Evolutionary conservation across 2,329 filamentous ascomycete species (phyloP).

Genomic region (Botrytis hyacinthi): DNA sequence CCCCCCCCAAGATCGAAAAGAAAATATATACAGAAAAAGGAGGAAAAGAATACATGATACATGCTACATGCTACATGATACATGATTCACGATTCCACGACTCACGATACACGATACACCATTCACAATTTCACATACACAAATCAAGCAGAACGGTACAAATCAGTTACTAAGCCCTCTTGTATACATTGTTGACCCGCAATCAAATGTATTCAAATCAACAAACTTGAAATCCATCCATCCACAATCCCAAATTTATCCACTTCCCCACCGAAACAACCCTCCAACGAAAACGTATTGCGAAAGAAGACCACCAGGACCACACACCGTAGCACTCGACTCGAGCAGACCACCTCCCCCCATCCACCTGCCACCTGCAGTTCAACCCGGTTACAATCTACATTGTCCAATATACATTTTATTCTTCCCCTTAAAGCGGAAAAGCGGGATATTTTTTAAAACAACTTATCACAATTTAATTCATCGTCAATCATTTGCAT

Average conservation of each 20-base stretch:
- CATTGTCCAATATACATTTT: constrained; percentile 8
- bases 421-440: constrained; percentile 6
- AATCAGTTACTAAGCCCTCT: not conserved
- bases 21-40: not conserved
- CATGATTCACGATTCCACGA: not conserved
- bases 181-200: not conserved
- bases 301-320: constrained; percentile 4
- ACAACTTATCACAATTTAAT: constrained; percentile 12
- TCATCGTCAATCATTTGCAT: constrained; percentile 3
- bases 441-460: constrained; percentile 15
- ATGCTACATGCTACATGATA: not conserved
- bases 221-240: not conserved
- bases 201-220: constrained; percentile 11
- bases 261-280: constrained; percentile 16
- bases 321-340: constrained; percentile 13
- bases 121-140: not conserved
- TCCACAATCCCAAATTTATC: constrained; percentile 1
- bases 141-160: not conserved
- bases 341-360: constrained; percentile 8
- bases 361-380: not conserved
- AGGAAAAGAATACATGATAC: not conserved
- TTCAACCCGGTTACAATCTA: not conserved
- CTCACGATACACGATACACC: not conserved
- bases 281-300: constrained; percentile 15
- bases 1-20: not conserved